Conservation (phyloP, 805 yeast species). For the Metschnikowia reukaufii region DNA sequence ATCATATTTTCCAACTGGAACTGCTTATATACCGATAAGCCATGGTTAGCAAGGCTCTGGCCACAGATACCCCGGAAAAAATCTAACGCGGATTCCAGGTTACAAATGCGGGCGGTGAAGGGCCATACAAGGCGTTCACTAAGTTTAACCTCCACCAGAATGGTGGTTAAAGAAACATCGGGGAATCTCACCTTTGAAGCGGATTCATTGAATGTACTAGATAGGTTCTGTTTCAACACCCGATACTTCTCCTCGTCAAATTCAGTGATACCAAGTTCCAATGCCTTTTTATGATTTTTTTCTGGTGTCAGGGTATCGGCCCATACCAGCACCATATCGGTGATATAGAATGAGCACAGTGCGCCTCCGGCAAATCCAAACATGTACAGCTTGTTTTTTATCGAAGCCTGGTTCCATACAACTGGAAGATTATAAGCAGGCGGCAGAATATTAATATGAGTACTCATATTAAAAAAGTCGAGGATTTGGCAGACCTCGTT, state of each 20-base stretch:
- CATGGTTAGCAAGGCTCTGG: constrained; percentile 26
- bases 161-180: background rate
- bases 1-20: constrained; percentile 23
- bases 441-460: constrained; percentile 9
- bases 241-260: constrained; percentile 19
- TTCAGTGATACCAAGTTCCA: constrained; percentile 30
- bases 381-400: constrained; percentile 11
- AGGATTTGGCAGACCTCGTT: constrained; percentile 13
- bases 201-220: background rate
- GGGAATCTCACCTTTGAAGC: constrained; percentile 3
- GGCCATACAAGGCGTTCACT: constrained; percentile 24
- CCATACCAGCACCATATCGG: constrained; percentile 32
- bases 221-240: constrained; percentile 19
- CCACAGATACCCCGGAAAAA: constrained; percentile 23
- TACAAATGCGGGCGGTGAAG: constrained; percentile 18
- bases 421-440: constrained; percentile 6
- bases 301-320: constrained; percentile 19
- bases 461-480: constrained; percentile 11
- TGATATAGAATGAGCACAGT: constrained; percentile 27
- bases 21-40: constrained; percentile 21
- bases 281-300: constrained; percentile 21
- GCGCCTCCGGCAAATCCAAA: constrained; percentile 14
- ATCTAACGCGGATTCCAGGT: constrained; percentile 1
- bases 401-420: constrained; percentile 12
- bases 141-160: constrained; percentile 5